A percentile compares a stretch with the other conserved stretches of the same genome.
These are phyloP conservation scores for Podila horticola DNA, from an alignment of 192 early-diverging fungal species.

Conservation along the genomic window DNA sequence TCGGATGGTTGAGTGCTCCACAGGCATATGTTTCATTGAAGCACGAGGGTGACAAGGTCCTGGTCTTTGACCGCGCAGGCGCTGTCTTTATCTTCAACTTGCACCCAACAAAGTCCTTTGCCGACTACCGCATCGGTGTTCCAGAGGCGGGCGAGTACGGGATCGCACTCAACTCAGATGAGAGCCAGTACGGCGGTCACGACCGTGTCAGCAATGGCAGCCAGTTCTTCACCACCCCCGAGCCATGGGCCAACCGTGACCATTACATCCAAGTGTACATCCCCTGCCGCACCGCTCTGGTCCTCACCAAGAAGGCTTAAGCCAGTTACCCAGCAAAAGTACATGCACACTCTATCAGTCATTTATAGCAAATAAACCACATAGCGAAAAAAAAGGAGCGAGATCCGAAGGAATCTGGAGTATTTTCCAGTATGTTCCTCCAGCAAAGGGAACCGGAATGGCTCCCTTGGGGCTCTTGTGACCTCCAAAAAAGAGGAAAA, in stretches of 20 bases:
- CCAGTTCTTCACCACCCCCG: slow-evolving; percentile 72
- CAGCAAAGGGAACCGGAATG: no score
- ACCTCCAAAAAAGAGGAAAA: not conserved
- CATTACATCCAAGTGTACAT: slow-evolving; percentile 78
- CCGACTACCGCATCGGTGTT: slow-evolving; percentile 89
- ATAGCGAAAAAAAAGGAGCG: not conserved
- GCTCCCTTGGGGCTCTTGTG: not conserved
- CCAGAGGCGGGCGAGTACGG: slow-evolving; percentile 74
- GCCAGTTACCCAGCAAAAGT: not conserved
- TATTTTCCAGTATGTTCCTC: not conserved
- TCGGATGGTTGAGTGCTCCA: slow-evolving; percentile 72
- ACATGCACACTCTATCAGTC: not conserved
- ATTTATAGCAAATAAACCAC: not conserved
- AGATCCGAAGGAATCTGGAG: not conserved
- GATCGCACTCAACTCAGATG: slow-evolving; percentile 84
- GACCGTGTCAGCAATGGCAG: slow-evolving; percentile 73
- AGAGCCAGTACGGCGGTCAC: slow-evolving; percentile 81
- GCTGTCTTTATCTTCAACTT: slow-evolving; percentile 97
- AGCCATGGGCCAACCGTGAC: slow-evolving; percentile 76
- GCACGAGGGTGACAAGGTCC: slow-evolving; percentile 92
- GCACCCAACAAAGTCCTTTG: slow-evolving; percentile 86
- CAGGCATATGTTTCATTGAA: slow-evolving; percentile 92
- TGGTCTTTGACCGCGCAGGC: slow-evolving; percentile 91
- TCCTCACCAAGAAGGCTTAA: slow-evolving; percentile 29
- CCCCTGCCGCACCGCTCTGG: slow-evolving; percentile 41